phyloP scores from a whole-genome alignment of 345 rosid genomes.

The Rhodamnia argentea region DNA sequence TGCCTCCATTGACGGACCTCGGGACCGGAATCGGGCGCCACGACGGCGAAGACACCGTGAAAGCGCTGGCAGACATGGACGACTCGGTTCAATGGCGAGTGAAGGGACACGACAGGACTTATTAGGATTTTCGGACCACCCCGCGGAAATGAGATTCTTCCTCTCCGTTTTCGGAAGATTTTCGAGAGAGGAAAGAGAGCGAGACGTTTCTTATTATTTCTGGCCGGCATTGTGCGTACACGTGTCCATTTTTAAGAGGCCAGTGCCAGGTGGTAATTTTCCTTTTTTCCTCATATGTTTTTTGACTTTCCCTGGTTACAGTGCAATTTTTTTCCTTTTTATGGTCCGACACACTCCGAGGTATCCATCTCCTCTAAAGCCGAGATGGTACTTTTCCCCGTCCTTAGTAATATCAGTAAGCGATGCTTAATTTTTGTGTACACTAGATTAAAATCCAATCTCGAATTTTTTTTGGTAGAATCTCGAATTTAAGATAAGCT shows the following conservation, averaged over 20 bases:
- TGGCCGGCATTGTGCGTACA: background rate
- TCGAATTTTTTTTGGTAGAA: background rate
- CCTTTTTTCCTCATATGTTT: background rate
- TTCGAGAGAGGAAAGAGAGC: background rate
- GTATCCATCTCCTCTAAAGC: background rate
- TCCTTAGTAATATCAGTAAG: background rate
- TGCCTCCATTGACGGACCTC: background rate
- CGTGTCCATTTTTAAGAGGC: background rate
- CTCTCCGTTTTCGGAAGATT: background rate
- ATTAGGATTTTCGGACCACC: background rate
- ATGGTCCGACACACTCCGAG: background rate
- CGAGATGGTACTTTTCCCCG: background rate
- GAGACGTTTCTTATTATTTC: background rate
- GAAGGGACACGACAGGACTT: background rate
- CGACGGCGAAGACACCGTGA: background rate
- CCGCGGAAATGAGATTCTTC: background rate
- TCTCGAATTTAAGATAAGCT: background rate
- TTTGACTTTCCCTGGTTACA: background rate
- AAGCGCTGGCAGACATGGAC: slow-evolving; percentile 1
- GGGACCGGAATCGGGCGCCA: background rate
- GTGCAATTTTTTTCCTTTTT: background rate
- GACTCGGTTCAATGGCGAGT: background rate
- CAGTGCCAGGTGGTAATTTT: background rate
- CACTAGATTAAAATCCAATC: background rate
- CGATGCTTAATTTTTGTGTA: background rate